Conservation (phyloP, 441 rosid species). For the Dalechampia spathulata region DNA sequence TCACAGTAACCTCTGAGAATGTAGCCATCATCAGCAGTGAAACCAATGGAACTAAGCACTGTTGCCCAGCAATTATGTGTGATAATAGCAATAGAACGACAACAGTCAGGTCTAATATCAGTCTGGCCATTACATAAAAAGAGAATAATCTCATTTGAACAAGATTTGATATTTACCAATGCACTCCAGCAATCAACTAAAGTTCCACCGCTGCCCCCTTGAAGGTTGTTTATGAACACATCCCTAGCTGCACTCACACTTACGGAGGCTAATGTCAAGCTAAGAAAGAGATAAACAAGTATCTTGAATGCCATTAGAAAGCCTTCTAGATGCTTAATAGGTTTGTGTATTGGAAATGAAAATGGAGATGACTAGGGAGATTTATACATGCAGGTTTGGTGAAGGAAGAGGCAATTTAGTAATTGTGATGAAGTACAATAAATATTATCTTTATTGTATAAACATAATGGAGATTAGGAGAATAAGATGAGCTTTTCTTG, state of each 20-base stretch:
- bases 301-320: background rate
- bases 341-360: too few relatives aligned
- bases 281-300: background rate
- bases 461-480: too few relatives aligned
- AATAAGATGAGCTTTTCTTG: too few relatives aligned
- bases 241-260: conserved; percentile 18
- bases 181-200: conserved; percentile 51
- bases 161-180: conserved; percentile 40
- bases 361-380: too few relatives aligned
- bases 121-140: conserved; percentile 52
- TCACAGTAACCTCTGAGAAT: conserved; percentile 57
- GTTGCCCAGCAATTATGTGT: conserved; percentile 55
- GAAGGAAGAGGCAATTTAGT: too few relatives aligned
- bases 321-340: too few relatives aligned
- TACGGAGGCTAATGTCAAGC: conserved; percentile 8
- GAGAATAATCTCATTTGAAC: conserved; percentile 44
- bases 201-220: conserved; percentile 35
- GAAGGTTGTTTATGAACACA: conserved; percentile 19
- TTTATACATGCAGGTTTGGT: too few relatives aligned
- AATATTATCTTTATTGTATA: too few relatives aligned
- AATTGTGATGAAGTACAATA: too few relatives aligned
- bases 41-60: conserved; percentile 45
- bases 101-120: conserved; percentile 37
- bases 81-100: conserved; percentile 40
- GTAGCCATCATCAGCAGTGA: conserved; percentile 44